Evolutionary conservation across 306 rosid genomes (phyloP).

Genomic region (Acacia crassicarpa): DNA sequence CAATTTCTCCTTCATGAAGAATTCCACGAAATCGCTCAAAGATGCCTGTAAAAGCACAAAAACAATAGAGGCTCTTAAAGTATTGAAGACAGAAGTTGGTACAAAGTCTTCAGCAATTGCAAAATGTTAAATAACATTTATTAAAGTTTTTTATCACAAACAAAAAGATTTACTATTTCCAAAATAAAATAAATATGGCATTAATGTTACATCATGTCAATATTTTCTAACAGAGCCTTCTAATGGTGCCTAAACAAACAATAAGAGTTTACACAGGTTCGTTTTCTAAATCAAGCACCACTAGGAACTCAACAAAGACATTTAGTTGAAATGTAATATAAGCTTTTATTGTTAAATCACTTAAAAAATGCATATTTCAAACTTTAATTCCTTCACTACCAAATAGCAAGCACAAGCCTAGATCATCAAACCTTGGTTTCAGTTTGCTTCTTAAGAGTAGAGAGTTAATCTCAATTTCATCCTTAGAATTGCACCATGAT

Average conservation of each 20-base stretch:
- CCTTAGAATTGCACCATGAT: background rate
- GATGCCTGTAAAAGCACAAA: slow-evolving; percentile 56
- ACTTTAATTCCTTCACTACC: background rate
- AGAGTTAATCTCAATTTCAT: background rate
- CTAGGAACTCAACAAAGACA: background rate
- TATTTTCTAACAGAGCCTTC: background rate
- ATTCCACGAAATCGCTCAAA: slow-evolving; percentile 97
- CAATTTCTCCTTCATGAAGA: slow-evolving; percentile 97
- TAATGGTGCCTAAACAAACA: background rate
- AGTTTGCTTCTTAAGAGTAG: slow-evolving; percentile 1
- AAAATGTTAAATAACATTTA: background rate
- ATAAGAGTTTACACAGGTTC: background rate
- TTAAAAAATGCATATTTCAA: background rate
- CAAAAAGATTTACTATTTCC: background rate
- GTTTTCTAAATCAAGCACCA: background rate
- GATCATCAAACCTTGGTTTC: slow-evolving; percentile 16
- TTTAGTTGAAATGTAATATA: background rate
- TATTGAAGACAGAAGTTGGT: background rate
- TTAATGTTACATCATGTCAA: background rate
- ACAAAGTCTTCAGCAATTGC: background rate
- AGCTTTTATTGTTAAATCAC: background rate
- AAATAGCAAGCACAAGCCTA: background rate
- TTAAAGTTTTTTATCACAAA: background rate
- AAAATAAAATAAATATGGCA: background rate
- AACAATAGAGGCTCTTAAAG: background rate